Percentiles rank a stretch among this genome's conserved stretches.
These are phyloP conservation scores for Gomphus bonarii DNA, from an alignment of 1,284 basidiomycete genomes.

Conservation along the genomic window DNA sequence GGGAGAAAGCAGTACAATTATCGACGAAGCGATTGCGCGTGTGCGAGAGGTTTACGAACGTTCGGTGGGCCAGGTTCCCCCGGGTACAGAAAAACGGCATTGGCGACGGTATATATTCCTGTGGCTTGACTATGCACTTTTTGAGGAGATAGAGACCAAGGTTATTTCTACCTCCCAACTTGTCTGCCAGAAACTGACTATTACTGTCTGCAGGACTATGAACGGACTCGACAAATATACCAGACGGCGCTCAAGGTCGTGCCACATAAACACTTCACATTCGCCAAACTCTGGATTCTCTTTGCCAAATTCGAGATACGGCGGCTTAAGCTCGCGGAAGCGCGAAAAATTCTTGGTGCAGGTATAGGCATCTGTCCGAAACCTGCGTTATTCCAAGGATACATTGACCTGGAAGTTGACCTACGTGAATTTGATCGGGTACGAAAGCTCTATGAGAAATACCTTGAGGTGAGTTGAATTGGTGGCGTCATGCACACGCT, in stretches of 20 bases:
- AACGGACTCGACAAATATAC: slow-evolving; percentile 83
- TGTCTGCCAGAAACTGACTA: background rate
- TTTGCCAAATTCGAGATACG: slow-evolving; percentile 92
- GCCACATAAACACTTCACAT: slow-evolving; percentile 95
- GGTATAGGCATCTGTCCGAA: slow-evolving; percentile 96
- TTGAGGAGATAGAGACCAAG: slow-evolving; percentile 94
- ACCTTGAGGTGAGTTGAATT: slow-evolving; percentile 59
- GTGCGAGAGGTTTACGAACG: slow-evolving; percentile 94
- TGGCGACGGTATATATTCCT: slow-evolving; percentile 97
- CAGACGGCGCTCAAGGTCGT: slow-evolving; percentile 84
- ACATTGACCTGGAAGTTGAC: slow-evolving; percentile 90
- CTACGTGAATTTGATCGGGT: slow-evolving; percentile 94
- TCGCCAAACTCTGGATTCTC: slow-evolving; percentile 89
- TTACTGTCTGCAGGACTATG: slow-evolving; percentile 50
- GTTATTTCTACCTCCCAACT: slow-evolving; percentile 26
- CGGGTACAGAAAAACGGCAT: slow-evolving; percentile 78
- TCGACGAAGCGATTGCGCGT: slow-evolving; percentile 42
- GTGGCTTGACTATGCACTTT: slow-evolving; percentile 94
- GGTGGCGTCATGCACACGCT: background rate
- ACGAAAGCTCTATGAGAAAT: slow-evolving; percentile 89
- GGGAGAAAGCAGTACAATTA: slow-evolving; percentile 41
- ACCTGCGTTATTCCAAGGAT: slow-evolving; percentile 86
- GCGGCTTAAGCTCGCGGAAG: slow-evolving; percentile 71
- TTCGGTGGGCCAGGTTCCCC: slow-evolving; percentile 93
- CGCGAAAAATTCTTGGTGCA: slow-evolving; percentile 83